Base-by-base conservation (phyloP, 1,139 yeast species). In the Debaryomyces udenii region DNA sequence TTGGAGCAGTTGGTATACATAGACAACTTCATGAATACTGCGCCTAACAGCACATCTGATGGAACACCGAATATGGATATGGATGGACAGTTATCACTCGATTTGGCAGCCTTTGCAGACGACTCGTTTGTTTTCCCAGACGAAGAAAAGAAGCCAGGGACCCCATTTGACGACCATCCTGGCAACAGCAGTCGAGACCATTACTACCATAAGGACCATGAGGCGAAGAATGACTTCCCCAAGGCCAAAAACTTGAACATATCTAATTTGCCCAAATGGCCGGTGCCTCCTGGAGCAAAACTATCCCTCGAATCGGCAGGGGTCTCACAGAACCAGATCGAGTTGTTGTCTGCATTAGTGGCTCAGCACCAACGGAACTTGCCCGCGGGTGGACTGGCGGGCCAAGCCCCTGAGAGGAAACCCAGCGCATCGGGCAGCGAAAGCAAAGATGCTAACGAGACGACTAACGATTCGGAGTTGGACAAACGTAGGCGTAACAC, bases 91-190 rank as follows among this genome's bases (percentile, higher is more conserved):
- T 63, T 84, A 22, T 80, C 86, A 22, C 79, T 84, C 27, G 93
- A 85, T 57, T 68, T 85, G 50, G 86, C 89, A 13, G 90, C 89
- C 1, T 85, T 85, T 70, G 91, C 90, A 1, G 90, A 85, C 53
- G 90, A 84, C 47, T 75, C 85, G 6, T 85, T 85, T 51, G 76
- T 85, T 3, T 85, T 85, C 56, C 89, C 90, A 0, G 93, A 85
- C 56, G 91, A 85, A 56, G 90, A 83, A 31, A 83, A 84, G 56
- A 83, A 34, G 29, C 27, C 27, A 9, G n/a, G 35, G 10, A 16
- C 10, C 15, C 31, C 7, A 7, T 9, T n/a, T 10, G 37, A 26
- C 22, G 16, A 26, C 9, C 31, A 34, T 17, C 20, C 15, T 28
- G 27, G 31, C 10, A n/a, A 24, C 10, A 22, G 18, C 33, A 20